A percentile compares a stretch with the other conserved stretches of the same genome.
Conservation (phyloP, 768 basidiomycete species). For the Lactarius deliciosus region DNA sequence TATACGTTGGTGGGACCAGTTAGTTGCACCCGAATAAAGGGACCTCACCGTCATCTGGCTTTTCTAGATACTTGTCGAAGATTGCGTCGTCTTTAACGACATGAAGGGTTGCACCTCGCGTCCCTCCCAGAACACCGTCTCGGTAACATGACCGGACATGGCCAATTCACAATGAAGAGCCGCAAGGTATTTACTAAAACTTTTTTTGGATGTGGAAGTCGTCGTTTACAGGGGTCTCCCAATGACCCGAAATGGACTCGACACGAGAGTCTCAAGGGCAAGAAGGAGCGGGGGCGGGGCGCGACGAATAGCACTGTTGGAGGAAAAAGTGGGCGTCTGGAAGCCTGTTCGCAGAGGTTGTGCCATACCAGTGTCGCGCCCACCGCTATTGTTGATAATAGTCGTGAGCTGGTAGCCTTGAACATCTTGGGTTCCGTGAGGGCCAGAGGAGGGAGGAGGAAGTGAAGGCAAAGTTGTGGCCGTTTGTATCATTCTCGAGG, state of each 20-base stretch:
- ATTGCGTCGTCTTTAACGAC: slow-evolving; percentile 93
- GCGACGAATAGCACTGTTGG: slow-evolving; percentile 29
- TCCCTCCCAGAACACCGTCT: slow-evolving; percentile 96
- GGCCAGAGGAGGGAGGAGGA: slow-evolving; percentile 60
- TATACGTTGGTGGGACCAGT: not conserved
- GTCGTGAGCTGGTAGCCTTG: slow-evolving; percentile 74
- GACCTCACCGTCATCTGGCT: slow-evolving; percentile 84
- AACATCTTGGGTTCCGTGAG: slow-evolving; percentile 74
- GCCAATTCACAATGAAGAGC: slow-evolving; percentile 82
- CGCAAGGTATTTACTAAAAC: too few species aligned
- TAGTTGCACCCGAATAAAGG: not conserved
- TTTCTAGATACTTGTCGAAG: slow-evolving; percentile 93
- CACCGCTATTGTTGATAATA: slow-evolving; percentile 66
- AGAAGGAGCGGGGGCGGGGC: slow-evolving; percentile 38
- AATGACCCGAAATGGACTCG: slow-evolving; percentile 52
- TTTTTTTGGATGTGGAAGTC: too few species aligned
- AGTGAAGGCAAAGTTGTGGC: slow-evolving; percentile 82
- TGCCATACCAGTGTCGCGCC: slow-evolving; percentile 17
- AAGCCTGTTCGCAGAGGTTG: slow-evolving; percentile 28
- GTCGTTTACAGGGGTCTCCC: too few species aligned
- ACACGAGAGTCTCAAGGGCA: slow-evolving; percentile 57
- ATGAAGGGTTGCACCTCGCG: slow-evolving; percentile 84
- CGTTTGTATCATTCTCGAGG: slow-evolving; percentile 61
- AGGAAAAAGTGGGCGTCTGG: slow-evolving; percentile 32
- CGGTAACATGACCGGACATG: slow-evolving; percentile 77